Percentiles rank a stretch among this genome's conserved stretches.
These are phyloP conservation scores for Glycyrrhiza uralensis DNA, from an alignment of 306 rosid species.

Conservation along the genomic window DNA sequence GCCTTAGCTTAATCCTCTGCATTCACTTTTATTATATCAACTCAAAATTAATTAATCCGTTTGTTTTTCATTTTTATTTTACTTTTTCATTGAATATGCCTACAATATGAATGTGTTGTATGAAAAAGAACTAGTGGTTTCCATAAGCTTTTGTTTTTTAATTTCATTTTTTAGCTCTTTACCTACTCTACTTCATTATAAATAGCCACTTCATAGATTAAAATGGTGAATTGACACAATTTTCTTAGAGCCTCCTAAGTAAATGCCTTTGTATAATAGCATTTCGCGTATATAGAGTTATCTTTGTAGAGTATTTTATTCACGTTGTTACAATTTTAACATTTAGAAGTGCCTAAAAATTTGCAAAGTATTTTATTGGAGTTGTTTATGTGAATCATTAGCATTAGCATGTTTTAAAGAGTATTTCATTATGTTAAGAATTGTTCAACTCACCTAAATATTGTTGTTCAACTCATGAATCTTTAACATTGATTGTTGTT, in stretches of 20 bases:
- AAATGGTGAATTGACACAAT: not conserved
- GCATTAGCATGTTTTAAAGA: too few relatives aligned
- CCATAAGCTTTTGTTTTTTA: not conserved
- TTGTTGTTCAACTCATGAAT: too few relatives aligned
- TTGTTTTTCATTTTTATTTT: too few relatives aligned
- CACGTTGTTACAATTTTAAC: too few relatives aligned
- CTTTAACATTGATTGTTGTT: too few relatives aligned
- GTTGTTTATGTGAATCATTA: too few relatives aligned
- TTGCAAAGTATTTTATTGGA: too few relatives aligned
- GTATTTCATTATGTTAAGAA: too few relatives aligned
- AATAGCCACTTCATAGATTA: not conserved
- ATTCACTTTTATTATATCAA: not conserved
- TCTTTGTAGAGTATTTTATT: too few relatives aligned
- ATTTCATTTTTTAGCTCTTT: not conserved
- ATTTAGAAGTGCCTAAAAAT: too few relatives aligned
- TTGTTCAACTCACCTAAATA: too few relatives aligned
- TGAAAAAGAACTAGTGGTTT: not conserved
- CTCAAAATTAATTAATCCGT: not conserved
- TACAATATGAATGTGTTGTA: not conserved
- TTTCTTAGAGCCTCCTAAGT: not conserved
- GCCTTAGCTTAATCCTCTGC: constrained; percentile 31
- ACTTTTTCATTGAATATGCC: not conserved
- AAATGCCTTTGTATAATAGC: constrained; percentile 1
- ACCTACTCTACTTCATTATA: constrained; percentile 8
- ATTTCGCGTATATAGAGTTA: not conserved